A percentile compares a stretch with the other conserved stretches of the same genome.
Conservation (phyloP, 2,329 filamentous ascomycete genomes). For the Hypomyces perniciosus region DNA sequence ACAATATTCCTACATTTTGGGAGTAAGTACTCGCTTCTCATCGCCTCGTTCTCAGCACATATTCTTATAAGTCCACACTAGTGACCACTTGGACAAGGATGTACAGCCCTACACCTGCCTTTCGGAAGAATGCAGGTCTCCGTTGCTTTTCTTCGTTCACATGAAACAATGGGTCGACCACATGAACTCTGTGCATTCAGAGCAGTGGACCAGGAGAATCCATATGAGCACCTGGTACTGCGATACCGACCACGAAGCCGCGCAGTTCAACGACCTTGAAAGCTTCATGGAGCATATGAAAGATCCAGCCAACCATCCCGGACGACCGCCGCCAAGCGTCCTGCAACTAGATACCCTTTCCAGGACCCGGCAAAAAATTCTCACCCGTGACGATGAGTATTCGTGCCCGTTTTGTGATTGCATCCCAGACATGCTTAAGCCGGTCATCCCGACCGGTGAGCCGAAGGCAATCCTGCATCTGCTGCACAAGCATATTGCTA, state of each 20-base stretch:
- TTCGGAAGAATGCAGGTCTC: not conserved
- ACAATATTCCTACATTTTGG: not conserved
- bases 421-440: not conserved
- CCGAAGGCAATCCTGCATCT: not conserved
- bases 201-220: not conserved
- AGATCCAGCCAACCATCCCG: too few relatives aligned
- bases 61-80: not conserved
- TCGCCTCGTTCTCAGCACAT: too few relatives aligned
- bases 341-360: not conserved
- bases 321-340: too few relatives aligned
- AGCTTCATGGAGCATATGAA: not conserved
- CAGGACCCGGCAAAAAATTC: not conserved
- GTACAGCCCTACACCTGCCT: not conserved
- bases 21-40: too few relatives aligned
- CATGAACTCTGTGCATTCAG: not conserved
- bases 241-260: not conserved
- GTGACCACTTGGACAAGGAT: not conserved
- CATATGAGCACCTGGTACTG: slow-evolving; percentile 2
- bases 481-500: not conserved
- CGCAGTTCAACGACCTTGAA: not conserved
- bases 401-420: not conserved
- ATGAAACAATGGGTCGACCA: not conserved
- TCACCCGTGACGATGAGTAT: not conserved
- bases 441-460: not conserved
- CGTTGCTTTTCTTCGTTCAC: not conserved